phyloP scores from a whole-genome alignment of 2,329 filamentous ascomycete genomes.

The Aspergillus sp. region DNA sequence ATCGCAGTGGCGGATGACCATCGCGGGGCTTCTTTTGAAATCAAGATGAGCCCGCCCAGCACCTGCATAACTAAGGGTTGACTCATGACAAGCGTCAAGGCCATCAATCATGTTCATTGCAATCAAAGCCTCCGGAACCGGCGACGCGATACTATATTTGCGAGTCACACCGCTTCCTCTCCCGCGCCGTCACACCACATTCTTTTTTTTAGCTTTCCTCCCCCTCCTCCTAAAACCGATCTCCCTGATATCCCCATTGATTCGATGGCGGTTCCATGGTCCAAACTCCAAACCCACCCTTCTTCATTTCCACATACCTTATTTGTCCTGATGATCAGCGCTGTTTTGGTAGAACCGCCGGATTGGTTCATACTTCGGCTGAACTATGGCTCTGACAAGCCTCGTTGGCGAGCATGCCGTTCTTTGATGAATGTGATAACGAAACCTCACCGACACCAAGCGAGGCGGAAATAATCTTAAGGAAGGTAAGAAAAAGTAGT shows the following conservation, averaged over 20 bases:
- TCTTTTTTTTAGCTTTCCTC: conserved; percentile 10
- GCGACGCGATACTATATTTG: conserved; percentile 8
- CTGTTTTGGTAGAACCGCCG: neutral
- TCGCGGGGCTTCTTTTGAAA: neutral
- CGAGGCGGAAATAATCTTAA: neutral
- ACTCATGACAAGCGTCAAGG: neutral
- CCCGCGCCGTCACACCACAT: conserved; percentile 23
- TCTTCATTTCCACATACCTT: conserved; percentile 1
- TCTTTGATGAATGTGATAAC: conserved; percentile 2
- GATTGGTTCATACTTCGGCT: conserved; percentile 11
- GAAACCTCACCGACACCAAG: neutral
- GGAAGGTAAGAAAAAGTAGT: neutral
- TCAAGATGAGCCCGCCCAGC: neutral
- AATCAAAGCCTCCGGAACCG: conserved; percentile 9
- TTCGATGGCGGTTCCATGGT: conserved; percentile 4
- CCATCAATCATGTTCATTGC: neutral
- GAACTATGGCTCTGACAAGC: conserved; percentile 2
- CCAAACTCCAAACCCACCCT: conserved; percentile 5
- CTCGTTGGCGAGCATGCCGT: conserved; percentile 5
- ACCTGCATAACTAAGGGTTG: neutral
- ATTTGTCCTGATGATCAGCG: conserved; percentile 12
- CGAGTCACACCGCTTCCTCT: conserved; percentile 27
- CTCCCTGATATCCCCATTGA: conserved; percentile 1
- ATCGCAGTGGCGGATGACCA: conserved; percentile 26
- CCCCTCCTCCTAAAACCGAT: conserved; percentile 16